phyloP scores from a whole-genome alignment of 2,329 filamentous ascomycete species.

The Pseudohalonectria lignicola region DNA sequence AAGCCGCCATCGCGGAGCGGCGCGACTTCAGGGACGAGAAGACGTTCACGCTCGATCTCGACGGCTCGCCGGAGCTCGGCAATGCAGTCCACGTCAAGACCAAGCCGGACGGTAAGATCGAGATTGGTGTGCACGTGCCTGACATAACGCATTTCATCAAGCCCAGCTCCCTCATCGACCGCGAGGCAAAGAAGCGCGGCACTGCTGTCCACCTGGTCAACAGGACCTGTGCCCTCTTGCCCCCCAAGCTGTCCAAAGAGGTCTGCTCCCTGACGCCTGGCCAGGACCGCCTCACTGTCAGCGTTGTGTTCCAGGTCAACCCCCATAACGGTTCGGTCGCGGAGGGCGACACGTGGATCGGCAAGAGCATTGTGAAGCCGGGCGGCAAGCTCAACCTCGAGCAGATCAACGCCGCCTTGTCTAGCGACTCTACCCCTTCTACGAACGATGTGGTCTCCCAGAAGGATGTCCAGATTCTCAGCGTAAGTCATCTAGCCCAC shows the following conservation, averaged over 20 bases:
- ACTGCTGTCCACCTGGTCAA: constrained; percentile 94
- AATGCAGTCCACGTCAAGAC: constrained; percentile 89
- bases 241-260: constrained; percentile 72
- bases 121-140: constrained; percentile 90
- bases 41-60: constrained; percentile 86
- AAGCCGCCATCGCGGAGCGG: constrained; percentile 59
- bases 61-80: constrained; percentile 77
- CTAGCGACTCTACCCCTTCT: constrained; percentile 39
- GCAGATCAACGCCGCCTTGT: constrained; percentile 75
- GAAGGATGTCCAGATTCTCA: constrained; percentile 72
- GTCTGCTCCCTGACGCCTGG: constrained; percentile 79
- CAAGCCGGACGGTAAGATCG: constrained; percentile 71
- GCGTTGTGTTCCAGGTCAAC: constrained; percentile 87
- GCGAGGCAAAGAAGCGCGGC: constrained; percentile 95
- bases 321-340: constrained; percentile 65
- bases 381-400: constrained; percentile 73
- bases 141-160: constrained; percentile 97
- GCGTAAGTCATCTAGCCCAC: no score
- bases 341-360: constrained; percentile 87
- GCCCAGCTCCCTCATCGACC: constrained; percentile 85
- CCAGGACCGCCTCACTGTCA: constrained; percentile 85
- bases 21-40: constrained; percentile 85
- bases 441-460: constrained; percentile 55
- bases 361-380: constrained; percentile 89
- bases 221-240: constrained; percentile 77